Evolutionary conservation across 2,329 filamentous ascomycete species (phyloP).

Genomic region (Peltaster fructicola): DNA sequence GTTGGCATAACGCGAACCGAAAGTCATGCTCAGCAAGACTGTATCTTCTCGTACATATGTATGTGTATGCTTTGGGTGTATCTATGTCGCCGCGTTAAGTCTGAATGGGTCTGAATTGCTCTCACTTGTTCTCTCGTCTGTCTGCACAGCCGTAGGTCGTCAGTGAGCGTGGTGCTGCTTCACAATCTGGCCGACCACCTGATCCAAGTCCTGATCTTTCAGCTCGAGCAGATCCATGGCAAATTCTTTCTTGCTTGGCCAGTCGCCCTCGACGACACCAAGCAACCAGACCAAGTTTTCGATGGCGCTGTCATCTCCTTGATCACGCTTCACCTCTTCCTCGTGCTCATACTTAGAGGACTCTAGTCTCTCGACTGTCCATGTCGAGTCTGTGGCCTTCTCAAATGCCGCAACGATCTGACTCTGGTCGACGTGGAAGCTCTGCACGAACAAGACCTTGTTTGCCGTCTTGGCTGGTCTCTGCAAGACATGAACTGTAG

Average conservation of each 20-base stretch:
- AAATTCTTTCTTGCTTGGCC: conserved; percentile 18
- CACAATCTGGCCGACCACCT: too few relatives aligned
- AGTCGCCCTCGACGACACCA: conserved; percentile 16
- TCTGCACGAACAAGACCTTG: conserved; percentile 39
- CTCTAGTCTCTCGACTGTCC: conserved; percentile 27
- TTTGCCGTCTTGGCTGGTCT: conserved; percentile 37
- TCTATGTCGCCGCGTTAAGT: too few relatives aligned
- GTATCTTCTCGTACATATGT: too few relatives aligned
- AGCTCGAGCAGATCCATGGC: conserved; percentile 26
- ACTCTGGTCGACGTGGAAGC: conserved; percentile 40
- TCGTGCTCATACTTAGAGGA: conserved; percentile 16
- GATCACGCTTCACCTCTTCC: conserved; percentile 20
- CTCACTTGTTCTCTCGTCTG: too few relatives aligned
- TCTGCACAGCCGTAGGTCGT: too few relatives aligned
- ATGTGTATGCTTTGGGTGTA: too few relatives aligned
- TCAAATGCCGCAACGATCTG: conserved; percentile 38
- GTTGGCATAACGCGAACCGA: too few relatives aligned
- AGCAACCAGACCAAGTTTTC: conserved; percentile 17
- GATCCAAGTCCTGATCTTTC: conserved; percentile 22
- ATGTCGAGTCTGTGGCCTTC: conserved; percentile 29
- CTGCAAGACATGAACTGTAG: conserved; percentile 34
- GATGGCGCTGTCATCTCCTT: conserved; percentile 15
- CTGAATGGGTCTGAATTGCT: too few relatives aligned
- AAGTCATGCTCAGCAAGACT: too few relatives aligned
- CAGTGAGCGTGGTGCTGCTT: too few relatives aligned